These are phyloP conservation scores for Tricholoma hemisulphureum DNA, from an alignment of 768 basidiomycete genomes.

Conservation along the genomic window DNA sequence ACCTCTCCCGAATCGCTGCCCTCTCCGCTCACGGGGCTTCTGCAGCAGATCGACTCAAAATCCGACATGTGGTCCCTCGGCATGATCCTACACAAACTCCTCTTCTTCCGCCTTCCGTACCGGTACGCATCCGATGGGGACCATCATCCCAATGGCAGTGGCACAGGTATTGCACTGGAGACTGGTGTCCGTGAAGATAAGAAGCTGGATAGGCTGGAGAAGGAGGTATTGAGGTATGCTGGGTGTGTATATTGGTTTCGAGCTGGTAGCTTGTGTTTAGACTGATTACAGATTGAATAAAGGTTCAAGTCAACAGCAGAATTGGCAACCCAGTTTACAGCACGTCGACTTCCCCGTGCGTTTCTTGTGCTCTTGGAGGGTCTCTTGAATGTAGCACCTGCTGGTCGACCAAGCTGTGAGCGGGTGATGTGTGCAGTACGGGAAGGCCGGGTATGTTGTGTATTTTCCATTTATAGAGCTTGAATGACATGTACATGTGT, in stretches of 20 bases:
- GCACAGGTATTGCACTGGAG: conserved; percentile 28
- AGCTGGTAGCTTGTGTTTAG: background rate
- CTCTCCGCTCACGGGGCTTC: conserved; percentile 59
- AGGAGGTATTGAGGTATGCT: conserved; percentile 69
- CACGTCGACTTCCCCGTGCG: conserved; percentile 69
- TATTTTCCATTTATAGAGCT: background rate
- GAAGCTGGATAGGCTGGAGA: conserved; percentile 67
- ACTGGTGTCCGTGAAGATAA: conserved; percentile 49
- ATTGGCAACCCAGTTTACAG: conserved; percentile 57
- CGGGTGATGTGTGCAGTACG: conserved; percentile 66
- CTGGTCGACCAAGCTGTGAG: conserved; percentile 68
- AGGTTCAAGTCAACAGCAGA: conserved; percentile 53
- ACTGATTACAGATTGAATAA: background rate
- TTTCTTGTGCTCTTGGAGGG: conserved; percentile 72
- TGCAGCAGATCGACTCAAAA: conserved; percentile 77
- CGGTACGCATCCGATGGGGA: conserved; percentile 64
- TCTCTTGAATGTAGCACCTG: conserved; percentile 61
- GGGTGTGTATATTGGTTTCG: conserved; percentile 58
- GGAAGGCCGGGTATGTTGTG: conserved; percentile 70
- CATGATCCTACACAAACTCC: conserved; percentile 91
- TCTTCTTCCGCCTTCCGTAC: conserved; percentile 90
- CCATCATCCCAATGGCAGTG: conserved; percentile 26
- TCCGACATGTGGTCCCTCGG: conserved; percentile 97
- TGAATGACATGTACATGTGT: background rate
- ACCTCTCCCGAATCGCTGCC: conserved; percentile 86